Conservation (phyloP, 2,329 filamentous ascomycete genomes). For the Alternaria burnsii region DNA sequence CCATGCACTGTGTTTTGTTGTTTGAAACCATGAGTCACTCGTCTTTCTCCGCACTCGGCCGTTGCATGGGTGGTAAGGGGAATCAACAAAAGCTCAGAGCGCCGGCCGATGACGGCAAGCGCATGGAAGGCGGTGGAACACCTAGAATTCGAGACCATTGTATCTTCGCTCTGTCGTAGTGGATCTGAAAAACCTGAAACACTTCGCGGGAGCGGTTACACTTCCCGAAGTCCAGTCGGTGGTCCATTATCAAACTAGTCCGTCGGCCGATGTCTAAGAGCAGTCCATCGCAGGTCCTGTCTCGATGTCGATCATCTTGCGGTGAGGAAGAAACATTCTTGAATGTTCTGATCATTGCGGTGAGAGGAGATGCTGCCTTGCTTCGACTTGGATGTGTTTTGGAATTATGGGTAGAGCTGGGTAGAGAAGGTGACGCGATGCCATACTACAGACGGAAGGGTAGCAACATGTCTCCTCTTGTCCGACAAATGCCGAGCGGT, state of each 20-base stretch:
- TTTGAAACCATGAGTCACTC: constrained; percentile 28
- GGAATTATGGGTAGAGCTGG: constrained; percentile 16
- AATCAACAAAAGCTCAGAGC: constrained; percentile 20
- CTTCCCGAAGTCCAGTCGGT: constrained; percentile 30
- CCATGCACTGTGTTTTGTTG: constrained; percentile 21
- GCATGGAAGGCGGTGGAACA: constrained; percentile 12
- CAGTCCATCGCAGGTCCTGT: constrained; percentile 26
- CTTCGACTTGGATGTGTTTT: constrained; percentile 30
- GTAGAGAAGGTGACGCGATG: constrained; percentile 16
- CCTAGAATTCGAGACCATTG: constrained; percentile 10
- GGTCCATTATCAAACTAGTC: constrained; percentile 26
- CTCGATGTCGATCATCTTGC: constrained; percentile 31
- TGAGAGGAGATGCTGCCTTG: constrained; percentile 21
- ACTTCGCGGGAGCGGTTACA: constrained; percentile 35
- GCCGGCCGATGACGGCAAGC: constrained; percentile 31
- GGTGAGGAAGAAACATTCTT: constrained; percentile 26
- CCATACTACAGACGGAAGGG: constrained; percentile 25
- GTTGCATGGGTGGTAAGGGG: constrained; percentile 7
- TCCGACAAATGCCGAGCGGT: constrained; percentile 21
- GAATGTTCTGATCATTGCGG: constrained; percentile 23
- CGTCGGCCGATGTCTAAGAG: constrained; percentile 19
- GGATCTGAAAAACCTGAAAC: constrained; percentile 23
- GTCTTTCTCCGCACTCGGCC: constrained; percentile 8
- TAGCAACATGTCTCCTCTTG: constrained; percentile 29
- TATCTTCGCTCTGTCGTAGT: constrained; percentile 19